Conservation (phyloP, 805 yeast genomes). For the Candida jianshihensis region DNA sequence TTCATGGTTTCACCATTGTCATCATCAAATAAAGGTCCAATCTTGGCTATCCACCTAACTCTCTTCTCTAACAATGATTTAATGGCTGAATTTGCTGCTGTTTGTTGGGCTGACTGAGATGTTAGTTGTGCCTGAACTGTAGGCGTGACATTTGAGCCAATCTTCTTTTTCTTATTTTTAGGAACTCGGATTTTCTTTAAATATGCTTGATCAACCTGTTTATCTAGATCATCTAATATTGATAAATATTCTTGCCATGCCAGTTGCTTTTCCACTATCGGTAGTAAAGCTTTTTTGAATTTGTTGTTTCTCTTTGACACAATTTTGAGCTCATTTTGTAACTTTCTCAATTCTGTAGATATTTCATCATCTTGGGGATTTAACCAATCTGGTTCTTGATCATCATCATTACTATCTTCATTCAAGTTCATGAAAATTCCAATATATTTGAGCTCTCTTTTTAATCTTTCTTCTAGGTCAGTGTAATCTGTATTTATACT, state of each 20-base stretch:
- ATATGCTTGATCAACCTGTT: conserved; percentile 94
- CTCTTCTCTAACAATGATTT: conserved; percentile 80
- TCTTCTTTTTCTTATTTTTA: conserved; percentile 36
- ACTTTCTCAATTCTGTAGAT: conserved; percentile 67
- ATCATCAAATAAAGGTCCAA: conserved; percentile 72
- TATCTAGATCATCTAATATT: conserved; percentile 87
- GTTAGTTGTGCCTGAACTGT: conserved; percentile 23
- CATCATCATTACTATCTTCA: conserved; percentile 17
- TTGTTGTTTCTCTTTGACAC: conserved; percentile 58
- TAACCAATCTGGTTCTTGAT: conserved; percentile 51
- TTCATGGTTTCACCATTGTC: conserved; percentile 61
- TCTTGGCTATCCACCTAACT: conserved; percentile 77
- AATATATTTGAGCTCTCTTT: conserved; percentile 80
- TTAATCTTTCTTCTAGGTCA: conserved; percentile 79
- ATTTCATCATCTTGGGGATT: conserved; percentile 90
- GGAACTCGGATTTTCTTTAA: conserved; percentile 73
- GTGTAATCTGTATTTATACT: conserved; percentile 55
- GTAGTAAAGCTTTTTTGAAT: conserved; percentile 58
- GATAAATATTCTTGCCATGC: conserved; percentile 94
- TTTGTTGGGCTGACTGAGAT: conserved; percentile 44
- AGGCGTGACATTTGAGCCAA: conserved; percentile 22
- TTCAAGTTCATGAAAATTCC: conserved; percentile 71
- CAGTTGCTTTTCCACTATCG: conserved; percentile 76
- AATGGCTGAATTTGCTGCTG: conserved; percentile 71
- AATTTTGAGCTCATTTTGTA: conserved; percentile 62